A percentile compares a stretch with the other conserved stretches of the same genome.
Evolutionary conservation across 23 red algal genomes (phyloP).

Genomic region (Rhodosorus marinus): DNA sequence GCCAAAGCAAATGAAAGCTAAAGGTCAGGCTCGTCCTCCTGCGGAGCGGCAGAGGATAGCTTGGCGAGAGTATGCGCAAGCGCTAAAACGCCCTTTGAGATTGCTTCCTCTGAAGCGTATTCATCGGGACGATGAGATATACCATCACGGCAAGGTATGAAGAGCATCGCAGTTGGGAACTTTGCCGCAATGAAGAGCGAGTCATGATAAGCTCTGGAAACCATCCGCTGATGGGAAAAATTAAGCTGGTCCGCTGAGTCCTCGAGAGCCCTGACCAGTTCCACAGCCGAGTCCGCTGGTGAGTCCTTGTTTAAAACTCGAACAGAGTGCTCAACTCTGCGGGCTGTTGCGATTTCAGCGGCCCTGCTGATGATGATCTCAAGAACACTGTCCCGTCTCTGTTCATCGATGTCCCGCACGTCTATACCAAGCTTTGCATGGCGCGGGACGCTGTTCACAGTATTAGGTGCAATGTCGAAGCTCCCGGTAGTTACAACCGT

Average conservation of each 20-base stretch:
- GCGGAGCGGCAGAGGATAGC: no score
- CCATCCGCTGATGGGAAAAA: conserved; percentile 1
- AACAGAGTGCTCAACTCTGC: conserved; percentile 4
- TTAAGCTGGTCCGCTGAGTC: neutral
- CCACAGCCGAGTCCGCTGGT: conserved; percentile 11
- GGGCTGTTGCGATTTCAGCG: neutral
- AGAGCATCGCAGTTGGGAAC: conserved; percentile 43
- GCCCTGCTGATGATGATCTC: neutral
- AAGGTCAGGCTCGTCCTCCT: no score
- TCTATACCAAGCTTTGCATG: conserved; percentile 10
- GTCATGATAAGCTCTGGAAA: conserved; percentile 76
- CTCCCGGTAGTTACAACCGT: conserved; percentile 29
- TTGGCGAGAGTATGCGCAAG: conserved; percentile 6
- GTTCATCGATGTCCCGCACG: conserved; percentile 22
- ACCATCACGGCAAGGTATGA: conserved; percentile 44
- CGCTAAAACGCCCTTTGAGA: conserved; percentile 13
- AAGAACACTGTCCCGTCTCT: conserved; percentile 10
- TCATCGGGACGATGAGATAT: conserved; percentile 46
- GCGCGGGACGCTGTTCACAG: conserved; percentile 25
- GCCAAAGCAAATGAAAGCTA: no score
- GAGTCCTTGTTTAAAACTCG: conserved; percentile 1
- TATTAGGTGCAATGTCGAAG: conserved; percentile 22
- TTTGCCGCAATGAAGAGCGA: conserved; percentile 23
- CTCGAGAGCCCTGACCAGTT: conserved; percentile 8
- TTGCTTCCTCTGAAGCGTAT: conserved; percentile 3